These are phyloP conservation scores for Calonectria hongkongensis DNA, from an alignment of 2,329 filamentous ascomycete species.

Conservation along the genomic window DNA sequence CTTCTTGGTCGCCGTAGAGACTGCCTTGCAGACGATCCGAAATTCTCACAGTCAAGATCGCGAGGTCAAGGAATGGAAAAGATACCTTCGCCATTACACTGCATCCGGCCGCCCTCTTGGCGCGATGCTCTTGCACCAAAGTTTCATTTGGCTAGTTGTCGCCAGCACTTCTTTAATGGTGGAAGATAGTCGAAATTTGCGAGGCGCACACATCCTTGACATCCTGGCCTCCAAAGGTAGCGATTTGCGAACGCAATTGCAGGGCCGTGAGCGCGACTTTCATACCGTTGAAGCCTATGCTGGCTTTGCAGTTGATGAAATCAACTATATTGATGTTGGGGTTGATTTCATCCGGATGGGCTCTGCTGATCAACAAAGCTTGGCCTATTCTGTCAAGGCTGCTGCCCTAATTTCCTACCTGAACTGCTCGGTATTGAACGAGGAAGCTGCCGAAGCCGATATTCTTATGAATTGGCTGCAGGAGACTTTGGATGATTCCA, in stretches of 20 bases:
- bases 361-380: conserved; percentile 88
- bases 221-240: conserved; percentile 78
- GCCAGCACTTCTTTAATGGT: conserved; percentile 85
- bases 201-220: conserved; percentile 81
- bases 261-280: conserved; percentile 70
- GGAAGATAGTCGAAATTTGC: conserved; percentile 75
- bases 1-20: conserved; percentile 91
- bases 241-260: conserved; percentile 61
- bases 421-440: conserved; percentile 88
- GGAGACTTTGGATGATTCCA: conserved; percentile 83
- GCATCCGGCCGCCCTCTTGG: conserved; percentile 87
- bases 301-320: conserved; percentile 85
- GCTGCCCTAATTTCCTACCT: conserved; percentile 88
- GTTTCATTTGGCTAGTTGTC: conserved; percentile 89
- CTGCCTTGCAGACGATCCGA: conserved; percentile 91
- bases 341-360: conserved; percentile 90
- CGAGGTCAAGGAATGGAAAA: conserved; percentile 88
- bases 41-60: conserved; percentile 82
- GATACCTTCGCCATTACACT: conserved; percentile 88
- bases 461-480: conserved; percentile 90
- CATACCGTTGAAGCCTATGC: conserved; percentile 78
- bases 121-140: conserved; percentile 92
- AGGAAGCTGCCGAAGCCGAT: conserved; percentile 87
- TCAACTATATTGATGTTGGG: conserved; percentile 90
- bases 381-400: conserved; percentile 91